Base-by-base conservation (phyloP, 139 green algal genomes). In the Zygnema circumcarinatum region DNA sequence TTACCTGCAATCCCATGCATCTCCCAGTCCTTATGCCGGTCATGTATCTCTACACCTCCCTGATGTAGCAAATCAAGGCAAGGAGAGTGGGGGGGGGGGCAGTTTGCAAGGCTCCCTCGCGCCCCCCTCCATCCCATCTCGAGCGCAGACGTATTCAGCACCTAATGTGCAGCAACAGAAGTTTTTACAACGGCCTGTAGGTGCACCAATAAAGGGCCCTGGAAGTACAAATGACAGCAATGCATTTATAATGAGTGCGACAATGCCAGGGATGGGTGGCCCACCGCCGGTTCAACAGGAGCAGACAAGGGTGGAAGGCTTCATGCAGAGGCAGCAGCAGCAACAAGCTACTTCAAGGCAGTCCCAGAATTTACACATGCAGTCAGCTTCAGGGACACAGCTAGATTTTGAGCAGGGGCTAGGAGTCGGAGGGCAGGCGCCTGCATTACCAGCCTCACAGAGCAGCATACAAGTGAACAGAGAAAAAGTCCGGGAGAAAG, bases 281-380 rank as follows among this genome's bases (percentile, higher is more conserved):
- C n/a, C 29, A 72, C 29, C 56, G 29, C 56, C 56, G 56, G 29
- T 72, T n/a, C 29, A 29, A 29, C 29, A n/a, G 56, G 29, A 72
- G 29, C 56, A 29, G 56, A 72, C 56, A 35, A n/a, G 56, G 29
- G 56, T n/a, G 29, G 56, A 29, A 72, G 56, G 56, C 56, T 72
- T n/a, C 56, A 35, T n/a, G 56, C n/a, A 29, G 56, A 35, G 56
- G 56, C n/a, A 72, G 56, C n/a, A n/a, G 56, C n/a, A n/a, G 56
- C 56, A 29, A n/a, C n/a, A 29, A 72, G 56, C 56, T 72, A 72
- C 56, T n/a, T n/a, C n/a, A n/a, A n/a, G 56, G 56, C 29, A 72
- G 29, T n/a, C 29, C 56, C n/a, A 29, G 29, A n/a, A 72, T 72
- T n/a, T n/a, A 72, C n/a, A 72, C 56, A 72, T 72, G 29, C 56